Conservation (phyloP, 2,329 filamentous ascomycete genomes). For the Paecilomyces variotii region DNA sequence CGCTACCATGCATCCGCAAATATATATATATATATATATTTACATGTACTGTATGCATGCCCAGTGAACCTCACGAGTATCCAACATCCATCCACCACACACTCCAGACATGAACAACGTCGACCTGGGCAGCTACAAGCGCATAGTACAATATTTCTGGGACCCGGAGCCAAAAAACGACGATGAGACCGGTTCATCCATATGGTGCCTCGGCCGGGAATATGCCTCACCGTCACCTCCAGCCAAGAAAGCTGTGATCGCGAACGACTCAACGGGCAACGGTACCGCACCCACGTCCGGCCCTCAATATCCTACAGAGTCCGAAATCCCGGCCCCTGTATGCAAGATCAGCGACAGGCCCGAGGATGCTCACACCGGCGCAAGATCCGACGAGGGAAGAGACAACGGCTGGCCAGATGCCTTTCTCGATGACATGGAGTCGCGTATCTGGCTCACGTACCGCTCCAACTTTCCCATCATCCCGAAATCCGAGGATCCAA, state of each 20-base stretch:
- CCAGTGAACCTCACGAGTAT: not conserved
- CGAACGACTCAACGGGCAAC: conserved; percentile 4
- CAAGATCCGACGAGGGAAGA: conserved; percentile 2
- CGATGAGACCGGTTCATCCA: conserved; percentile 54
- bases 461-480: conserved; percentile 80
- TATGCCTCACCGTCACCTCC: conserved; percentile 38
- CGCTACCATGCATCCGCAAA: not conserved
- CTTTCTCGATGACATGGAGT: conserved; percentile 90
- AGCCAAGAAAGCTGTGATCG: not conserved
- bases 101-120: conserved; percentile 51
- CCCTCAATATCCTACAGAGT: conserved; percentile 5
- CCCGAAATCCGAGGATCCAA: conserved; percentile 66
- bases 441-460: conserved; percentile 93
- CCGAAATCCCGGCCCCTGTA: conserved; percentile 14
- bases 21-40: not conserved
- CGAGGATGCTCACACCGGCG: not conserved
- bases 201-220: conserved; percentile 71
- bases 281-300: conserved; percentile 6
- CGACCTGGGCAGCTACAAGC: conserved; percentile 70
- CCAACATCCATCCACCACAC: not conserved
- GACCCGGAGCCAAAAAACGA: conserved; percentile 84
- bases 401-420: conserved; percentile 65
- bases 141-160: conserved; percentile 85
- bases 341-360: conserved; percentile 9
- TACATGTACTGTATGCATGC: not conserved